These are phyloP conservation scores for Pseudodiploospora longispora DNA, from an alignment of 2,329 filamentous ascomycete species.

Conservation along the genomic window DNA sequence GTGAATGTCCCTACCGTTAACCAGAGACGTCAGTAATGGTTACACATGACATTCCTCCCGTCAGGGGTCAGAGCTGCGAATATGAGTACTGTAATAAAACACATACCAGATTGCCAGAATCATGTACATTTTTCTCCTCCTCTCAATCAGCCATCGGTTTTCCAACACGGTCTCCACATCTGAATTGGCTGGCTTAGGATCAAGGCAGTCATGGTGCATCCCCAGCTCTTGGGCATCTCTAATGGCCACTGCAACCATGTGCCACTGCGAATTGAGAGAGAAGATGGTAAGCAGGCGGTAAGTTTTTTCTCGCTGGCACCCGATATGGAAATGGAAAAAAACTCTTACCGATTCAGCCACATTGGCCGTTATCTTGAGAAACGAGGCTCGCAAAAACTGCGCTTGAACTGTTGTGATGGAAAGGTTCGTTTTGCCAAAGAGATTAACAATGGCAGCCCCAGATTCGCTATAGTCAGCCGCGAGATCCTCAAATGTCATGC, in stretches of 20 bases:
- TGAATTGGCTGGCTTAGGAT: slow-evolving; percentile 39
- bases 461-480: slow-evolving; percentile 54
- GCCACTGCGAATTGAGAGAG: slow-evolving; percentile 33
- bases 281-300: not conserved
- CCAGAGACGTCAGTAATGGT: not conserved
- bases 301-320: not conserved
- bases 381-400: slow-evolving; percentile 47
- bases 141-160: slow-evolving; percentile 51
- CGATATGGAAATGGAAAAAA: not conserved
- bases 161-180: slow-evolving; percentile 42
- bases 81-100: not conserved
- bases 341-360: slow-evolving; percentile 45
- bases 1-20: slow-evolving; percentile 40
- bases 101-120: slow-evolving; percentile 36
- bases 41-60: not conserved
- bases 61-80: not conserved
- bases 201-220: slow-evolving; percentile 45
- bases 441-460: slow-evolving; percentile 41
- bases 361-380: slow-evolving; percentile 51
- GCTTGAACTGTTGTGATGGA: slow-evolving; percentile 49
- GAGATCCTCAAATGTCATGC: slow-evolving; percentile 53
- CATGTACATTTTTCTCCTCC: slow-evolving; percentile 48
- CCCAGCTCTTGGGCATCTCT: slow-evolving; percentile 56
- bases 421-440: slow-evolving; percentile 50
- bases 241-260: slow-evolving; percentile 47